phyloP scores from a whole-genome alignment of 495 filamentous ascomycete species.

The Amorphotheca resinae region DNA sequence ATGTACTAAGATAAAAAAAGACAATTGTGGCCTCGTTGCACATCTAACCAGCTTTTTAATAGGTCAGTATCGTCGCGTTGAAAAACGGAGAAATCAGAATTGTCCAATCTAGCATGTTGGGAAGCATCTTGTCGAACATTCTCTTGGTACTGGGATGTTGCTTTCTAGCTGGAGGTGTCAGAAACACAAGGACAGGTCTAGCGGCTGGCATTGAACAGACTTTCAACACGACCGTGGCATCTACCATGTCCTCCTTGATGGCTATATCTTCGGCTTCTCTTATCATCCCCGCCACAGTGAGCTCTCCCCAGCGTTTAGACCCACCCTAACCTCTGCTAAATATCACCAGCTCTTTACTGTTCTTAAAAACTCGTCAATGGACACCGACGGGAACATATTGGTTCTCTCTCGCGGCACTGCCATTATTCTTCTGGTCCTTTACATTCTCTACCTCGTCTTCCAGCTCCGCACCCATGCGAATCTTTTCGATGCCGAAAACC shows the following conservation, averaged over 20 bases:
- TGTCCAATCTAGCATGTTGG: slow-evolving; percentile 95
- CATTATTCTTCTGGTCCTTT: slow-evolving; percentile 78
- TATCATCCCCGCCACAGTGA: slow-evolving; percentile 82
- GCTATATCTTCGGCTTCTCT: slow-evolving; percentile 79
- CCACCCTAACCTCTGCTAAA: slow-evolving; percentile 15
- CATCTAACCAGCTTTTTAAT: slow-evolving; percentile 10
- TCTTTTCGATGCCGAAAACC: slow-evolving; percentile 60
- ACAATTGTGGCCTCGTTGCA: neutral
- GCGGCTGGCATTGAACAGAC: slow-evolving; percentile 45
- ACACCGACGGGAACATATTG: slow-evolving; percentile 54
- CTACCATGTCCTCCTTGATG: slow-evolving; percentile 95
- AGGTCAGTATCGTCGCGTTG: slow-evolving; percentile 92
- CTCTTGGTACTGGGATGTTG: slow-evolving; percentile 93
- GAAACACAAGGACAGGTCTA: slow-evolving; percentile 31
- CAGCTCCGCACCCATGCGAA: slow-evolving; percentile 71
- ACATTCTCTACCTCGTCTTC: slow-evolving; percentile 84
- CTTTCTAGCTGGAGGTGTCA: slow-evolving; percentile 79
- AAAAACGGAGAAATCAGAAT: slow-evolving; percentile 77
- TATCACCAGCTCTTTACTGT: slow-evolving; percentile 13
- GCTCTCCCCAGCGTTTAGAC: slow-evolving; percentile 31
- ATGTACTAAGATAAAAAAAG: slow-evolving; percentile 22
- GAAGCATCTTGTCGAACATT: slow-evolving; percentile 91
- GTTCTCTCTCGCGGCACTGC: slow-evolving; percentile 81
- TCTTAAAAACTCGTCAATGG: slow-evolving; percentile 15
- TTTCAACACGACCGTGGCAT: slow-evolving; percentile 82